Evolutionary conservation across 108 stramenopile species (phyloP).

Genomic region (Skeletonema costatum): DNA sequence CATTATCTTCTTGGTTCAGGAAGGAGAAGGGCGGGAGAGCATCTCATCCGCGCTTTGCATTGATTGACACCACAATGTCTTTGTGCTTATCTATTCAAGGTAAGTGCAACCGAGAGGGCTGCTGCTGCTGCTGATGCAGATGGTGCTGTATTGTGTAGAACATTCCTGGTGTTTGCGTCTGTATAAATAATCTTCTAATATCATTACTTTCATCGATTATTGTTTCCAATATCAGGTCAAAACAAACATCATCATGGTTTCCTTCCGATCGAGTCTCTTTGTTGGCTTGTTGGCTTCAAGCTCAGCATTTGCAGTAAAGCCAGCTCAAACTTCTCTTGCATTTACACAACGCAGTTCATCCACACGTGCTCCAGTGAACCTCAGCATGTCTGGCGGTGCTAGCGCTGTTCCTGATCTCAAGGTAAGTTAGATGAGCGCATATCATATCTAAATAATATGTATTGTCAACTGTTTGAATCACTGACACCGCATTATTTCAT

Average conservation of each 20-base stretch:
- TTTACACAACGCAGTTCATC: slow-evolving; percentile 20
- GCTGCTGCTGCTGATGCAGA: too few species aligned
- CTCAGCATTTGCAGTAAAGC: slow-evolving; percentile 46
- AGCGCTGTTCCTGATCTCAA: slow-evolving; percentile 51
- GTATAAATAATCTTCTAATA: not conserved
- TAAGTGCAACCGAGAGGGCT: too few species aligned
- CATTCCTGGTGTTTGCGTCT: too few species aligned
- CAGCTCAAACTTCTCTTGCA: slow-evolving; percentile 18
- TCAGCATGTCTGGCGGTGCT: slow-evolving; percentile 63
- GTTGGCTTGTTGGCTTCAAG: slow-evolving; percentile 42
- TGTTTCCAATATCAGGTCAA: not conserved
- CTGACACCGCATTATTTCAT: not conserved
- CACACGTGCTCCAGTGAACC: slow-evolving; percentile 30
- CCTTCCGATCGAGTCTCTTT: slow-evolving; percentile 35
- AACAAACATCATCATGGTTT: slow-evolving; percentile 19
- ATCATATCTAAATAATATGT: not conserved
- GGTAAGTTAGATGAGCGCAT: slow-evolving; percentile 22
- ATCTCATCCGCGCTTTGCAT: too few species aligned
- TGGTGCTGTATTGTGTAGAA: too few species aligned
- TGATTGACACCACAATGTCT: too few species aligned
- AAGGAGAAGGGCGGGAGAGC: too few species aligned
- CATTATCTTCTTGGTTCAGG: too few species aligned
- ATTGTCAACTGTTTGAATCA: not conserved
- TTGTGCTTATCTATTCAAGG: too few species aligned
- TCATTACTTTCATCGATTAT: not conserved